phyloP scores from a whole-genome alignment of 805 yeast species.

The Yamadazyma sp. region DNA sequence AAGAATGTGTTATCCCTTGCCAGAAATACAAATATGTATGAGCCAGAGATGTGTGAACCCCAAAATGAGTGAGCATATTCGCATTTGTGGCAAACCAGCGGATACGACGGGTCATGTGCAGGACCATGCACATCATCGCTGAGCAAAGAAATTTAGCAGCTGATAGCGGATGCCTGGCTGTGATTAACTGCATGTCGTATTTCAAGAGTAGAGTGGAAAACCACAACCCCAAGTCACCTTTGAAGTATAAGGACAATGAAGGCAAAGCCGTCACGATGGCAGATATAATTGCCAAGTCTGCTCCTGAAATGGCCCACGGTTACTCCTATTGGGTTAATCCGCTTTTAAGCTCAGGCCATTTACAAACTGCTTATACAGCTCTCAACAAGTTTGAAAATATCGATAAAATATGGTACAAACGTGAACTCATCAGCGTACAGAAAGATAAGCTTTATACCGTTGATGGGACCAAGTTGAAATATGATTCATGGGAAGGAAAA shows the following conservation, averaged over 20 bases:
- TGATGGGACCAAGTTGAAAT: conserved; percentile 29
- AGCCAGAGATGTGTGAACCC: too few species aligned
- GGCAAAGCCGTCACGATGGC: conserved; percentile 14
- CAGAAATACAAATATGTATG: too few species aligned
- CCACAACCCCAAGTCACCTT: conserved; percentile 24
- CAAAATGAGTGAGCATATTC: conserved; percentile 3
- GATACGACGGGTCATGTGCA: too few species aligned
- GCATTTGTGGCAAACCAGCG: conserved; percentile 12
- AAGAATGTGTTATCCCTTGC: conserved; percentile 3
- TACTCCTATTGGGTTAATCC: conserved; percentile 47
- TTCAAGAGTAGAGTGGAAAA: conserved; percentile 27
- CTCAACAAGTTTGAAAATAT: conserved; percentile 40
- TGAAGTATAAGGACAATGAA: conserved; percentile 14
- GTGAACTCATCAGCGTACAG: conserved; percentile 39
- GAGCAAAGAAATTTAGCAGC: conserved; percentile 3
- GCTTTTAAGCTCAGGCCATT: conserved; percentile 45
- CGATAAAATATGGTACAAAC: conserved; percentile 46
- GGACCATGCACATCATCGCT: too few species aligned
- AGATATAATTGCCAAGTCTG: conserved; percentile 34
- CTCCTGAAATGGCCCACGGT: conserved; percentile 42
- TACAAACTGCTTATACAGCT: conserved; percentile 51
- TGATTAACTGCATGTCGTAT: too few species aligned
- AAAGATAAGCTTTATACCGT: conserved; percentile 24
- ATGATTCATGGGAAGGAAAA: conserved; percentile 42
- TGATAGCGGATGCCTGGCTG: too few species aligned